These are phyloP conservation scores for Monilinia laxa DNA, from an alignment of 2,329 filamentous ascomycete species.

Conservation along the genomic window DNA sequence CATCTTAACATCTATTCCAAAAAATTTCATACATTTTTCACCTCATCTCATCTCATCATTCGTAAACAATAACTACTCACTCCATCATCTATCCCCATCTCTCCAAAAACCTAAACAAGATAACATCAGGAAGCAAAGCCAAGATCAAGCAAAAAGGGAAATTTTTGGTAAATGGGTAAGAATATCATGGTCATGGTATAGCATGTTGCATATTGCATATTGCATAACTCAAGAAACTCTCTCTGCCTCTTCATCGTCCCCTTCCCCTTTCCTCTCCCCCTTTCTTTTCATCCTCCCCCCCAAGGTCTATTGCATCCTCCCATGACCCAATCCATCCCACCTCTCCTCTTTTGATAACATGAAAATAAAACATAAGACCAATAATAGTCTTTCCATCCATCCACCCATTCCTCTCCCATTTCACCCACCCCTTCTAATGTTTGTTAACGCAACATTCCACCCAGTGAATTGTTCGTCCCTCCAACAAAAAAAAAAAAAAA, in stretches of 20 bases:
- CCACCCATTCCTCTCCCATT: background rate
- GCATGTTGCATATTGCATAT: conserved; percentile 3
- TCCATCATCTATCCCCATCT: too few relatives aligned
- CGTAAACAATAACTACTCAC: too few relatives aligned
- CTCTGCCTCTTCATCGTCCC: background rate
- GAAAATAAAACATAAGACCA: conserved; percentile 9
- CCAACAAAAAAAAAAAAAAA: background rate
- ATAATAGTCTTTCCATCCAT: background rate
- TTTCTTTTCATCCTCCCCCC: background rate
- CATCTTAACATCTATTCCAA: too few relatives aligned
- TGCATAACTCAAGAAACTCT: conserved; percentile 5
- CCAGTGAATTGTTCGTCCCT: conserved; percentile 13
- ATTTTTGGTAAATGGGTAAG: background rate
- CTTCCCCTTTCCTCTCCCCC: background rate
- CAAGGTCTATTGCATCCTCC: background rate
- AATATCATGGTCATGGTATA: conserved; percentile 4
- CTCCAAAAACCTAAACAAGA: too few relatives aligned
- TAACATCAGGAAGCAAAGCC: background rate
- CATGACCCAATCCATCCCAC: background rate
- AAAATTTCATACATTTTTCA: too few relatives aligned
- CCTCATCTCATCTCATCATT: too few relatives aligned
- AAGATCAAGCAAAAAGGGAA: background rate
- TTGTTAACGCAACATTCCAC: conserved; percentile 12
- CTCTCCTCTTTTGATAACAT: background rate
- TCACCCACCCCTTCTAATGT: conserved; percentile 12